These are phyloP conservation scores for Sporothrix brasiliensis DNA, from an alignment of 2,329 filamentous ascomycete species.

Conservation along the genomic window DNA sequence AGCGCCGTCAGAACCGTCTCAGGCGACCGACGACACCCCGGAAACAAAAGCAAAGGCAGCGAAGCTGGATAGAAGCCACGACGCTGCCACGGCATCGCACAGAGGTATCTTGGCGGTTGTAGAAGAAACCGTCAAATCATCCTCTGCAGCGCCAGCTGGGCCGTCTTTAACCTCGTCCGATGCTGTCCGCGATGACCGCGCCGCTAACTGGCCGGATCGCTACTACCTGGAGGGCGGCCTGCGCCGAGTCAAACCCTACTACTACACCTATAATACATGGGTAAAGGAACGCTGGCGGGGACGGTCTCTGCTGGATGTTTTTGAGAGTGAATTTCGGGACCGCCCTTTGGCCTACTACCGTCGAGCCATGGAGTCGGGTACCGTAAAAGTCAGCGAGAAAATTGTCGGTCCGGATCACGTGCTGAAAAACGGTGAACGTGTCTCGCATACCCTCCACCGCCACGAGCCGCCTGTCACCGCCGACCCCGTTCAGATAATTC, in stretches of 20 bases:
- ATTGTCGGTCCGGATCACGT: constrained; percentile 67
- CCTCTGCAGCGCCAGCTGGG: not conserved
- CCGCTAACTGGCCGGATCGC: constrained; percentile 56
- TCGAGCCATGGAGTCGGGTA: constrained; percentile 76
- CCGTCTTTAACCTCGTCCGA: not conserved
- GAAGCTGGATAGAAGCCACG: constrained; percentile 1
- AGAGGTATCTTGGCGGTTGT: not conserved
- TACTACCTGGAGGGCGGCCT: constrained; percentile 85
- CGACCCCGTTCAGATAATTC: constrained; percentile 76
- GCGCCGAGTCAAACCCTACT: constrained; percentile 81
- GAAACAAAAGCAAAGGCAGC: constrained; percentile 18
- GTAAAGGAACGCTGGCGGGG: constrained; percentile 94
- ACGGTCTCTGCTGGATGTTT: constrained; percentile 80
- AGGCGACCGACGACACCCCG: not conserved
- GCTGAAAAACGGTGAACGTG: constrained; percentile 84
- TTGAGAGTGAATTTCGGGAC: constrained; percentile 89
- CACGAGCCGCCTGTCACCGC: constrained; percentile 93
- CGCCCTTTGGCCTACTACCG: constrained; percentile 84
- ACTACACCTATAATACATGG: constrained; percentile 92
- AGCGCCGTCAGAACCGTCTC: not conserved
- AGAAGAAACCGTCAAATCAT: not conserved
- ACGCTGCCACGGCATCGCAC: constrained; percentile 5
- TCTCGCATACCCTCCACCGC: constrained; percentile 91
- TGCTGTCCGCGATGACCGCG: not conserved
- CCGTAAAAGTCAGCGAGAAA: constrained; percentile 79